Conservation (phyloP, 2,329 filamentous ascomycete genomes). For the Fusarium sp. region DNA sequence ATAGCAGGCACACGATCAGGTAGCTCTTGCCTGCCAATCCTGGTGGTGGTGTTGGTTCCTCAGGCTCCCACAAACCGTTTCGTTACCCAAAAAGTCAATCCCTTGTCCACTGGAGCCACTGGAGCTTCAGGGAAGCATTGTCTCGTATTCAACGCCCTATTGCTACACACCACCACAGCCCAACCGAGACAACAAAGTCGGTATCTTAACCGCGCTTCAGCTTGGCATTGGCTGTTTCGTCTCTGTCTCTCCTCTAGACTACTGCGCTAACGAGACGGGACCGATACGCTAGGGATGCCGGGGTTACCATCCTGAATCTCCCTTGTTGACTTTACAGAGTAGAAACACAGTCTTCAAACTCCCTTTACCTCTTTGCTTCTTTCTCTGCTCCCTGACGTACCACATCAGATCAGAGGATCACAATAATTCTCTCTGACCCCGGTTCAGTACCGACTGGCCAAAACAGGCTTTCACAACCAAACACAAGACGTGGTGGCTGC, state of each 20-base stretch:
- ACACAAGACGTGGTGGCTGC: slow-evolving; percentile 34
- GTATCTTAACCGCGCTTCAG: slow-evolving; percentile 21
- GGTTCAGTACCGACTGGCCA: slow-evolving; percentile 1
- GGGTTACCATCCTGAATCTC: neutral
- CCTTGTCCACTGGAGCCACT: slow-evolving; percentile 1
- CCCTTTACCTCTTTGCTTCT: neutral
- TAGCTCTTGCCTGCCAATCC: neutral
- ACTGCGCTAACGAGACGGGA: slow-evolving; percentile 33
- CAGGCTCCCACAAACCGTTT: slow-evolving; percentile 24
- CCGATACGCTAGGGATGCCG: slow-evolving; percentile 30
- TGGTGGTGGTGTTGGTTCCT: slow-evolving; percentile 7
- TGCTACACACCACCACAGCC: slow-evolving; percentile 28
- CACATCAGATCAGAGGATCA: neutral
- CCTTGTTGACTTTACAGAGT: slow-evolving; percentile 13
- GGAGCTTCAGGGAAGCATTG: slow-evolving; percentile 28
- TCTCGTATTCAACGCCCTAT: slow-evolving; percentile 44
- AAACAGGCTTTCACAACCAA: slow-evolving; percentile 42
- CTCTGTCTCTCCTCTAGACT: slow-evolving; percentile 1
- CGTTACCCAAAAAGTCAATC: slow-evolving; percentile 27
- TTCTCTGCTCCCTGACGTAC: neutral
- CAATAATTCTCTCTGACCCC: neutral
- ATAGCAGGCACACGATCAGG: neutral
- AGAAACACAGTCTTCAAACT: neutral
- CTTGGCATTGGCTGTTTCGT: slow-evolving; percentile 28
- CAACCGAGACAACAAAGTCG: slow-evolving; percentile 24